phyloP scores from a whole-genome alignment of 1,139 yeast species.

The Suhomyces yuchorum region DNA sequence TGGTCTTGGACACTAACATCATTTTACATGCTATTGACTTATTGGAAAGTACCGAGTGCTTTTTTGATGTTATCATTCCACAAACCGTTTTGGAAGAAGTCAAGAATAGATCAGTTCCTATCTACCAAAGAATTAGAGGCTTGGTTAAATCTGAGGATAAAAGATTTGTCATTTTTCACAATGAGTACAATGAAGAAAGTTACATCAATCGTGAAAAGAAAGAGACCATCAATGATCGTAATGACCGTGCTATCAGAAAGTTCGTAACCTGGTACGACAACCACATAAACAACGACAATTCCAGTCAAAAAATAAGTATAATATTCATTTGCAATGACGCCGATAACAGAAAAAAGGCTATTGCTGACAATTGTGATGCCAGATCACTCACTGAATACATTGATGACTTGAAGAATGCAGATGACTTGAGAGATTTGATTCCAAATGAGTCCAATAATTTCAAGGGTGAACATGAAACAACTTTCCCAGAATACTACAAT shows the following conservation, averaged over 20 bases:
- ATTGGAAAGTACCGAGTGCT: slow-evolving; percentile 73
- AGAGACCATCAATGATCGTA: slow-evolving; percentile 86
- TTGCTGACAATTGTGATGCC: slow-evolving; percentile 54
- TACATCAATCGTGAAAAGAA: slow-evolving; percentile 61
- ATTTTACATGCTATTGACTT: slow-evolving; percentile 88
- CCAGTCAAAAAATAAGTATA: slow-evolving; percentile 49
- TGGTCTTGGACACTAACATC: slow-evolving; percentile 86
- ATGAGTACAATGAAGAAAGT: slow-evolving; percentile 81
- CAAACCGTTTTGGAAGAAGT: slow-evolving; percentile 96
- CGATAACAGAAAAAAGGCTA: slow-evolving; percentile 63
- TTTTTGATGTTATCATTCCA: slow-evolving; percentile 88
- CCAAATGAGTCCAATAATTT: slow-evolving; percentile 52
- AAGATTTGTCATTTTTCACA: slow-evolving; percentile 88
- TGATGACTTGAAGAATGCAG: slow-evolving; percentile 71
- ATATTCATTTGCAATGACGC: slow-evolving; percentile 79
- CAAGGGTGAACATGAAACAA: slow-evolving; percentile 44
- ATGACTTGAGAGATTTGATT: slow-evolving; percentile 75
- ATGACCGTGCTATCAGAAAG: slow-evolving; percentile 85
- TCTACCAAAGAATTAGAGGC: slow-evolving; percentile 80
- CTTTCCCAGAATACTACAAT: slow-evolving; percentile 78
- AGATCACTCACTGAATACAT: slow-evolving; percentile 66
- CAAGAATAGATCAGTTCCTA: slow-evolving; percentile 81
- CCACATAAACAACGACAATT: slow-evolving; percentile 55
- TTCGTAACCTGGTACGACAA: slow-evolving; percentile 69
- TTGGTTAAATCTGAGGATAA: slow-evolving; percentile 78